Percentiles rank a stretch among this genome's conserved stretches.
phyloP scores from a whole-genome alignment of 129 eudicot species.

The Calendula officinalis region DNA sequence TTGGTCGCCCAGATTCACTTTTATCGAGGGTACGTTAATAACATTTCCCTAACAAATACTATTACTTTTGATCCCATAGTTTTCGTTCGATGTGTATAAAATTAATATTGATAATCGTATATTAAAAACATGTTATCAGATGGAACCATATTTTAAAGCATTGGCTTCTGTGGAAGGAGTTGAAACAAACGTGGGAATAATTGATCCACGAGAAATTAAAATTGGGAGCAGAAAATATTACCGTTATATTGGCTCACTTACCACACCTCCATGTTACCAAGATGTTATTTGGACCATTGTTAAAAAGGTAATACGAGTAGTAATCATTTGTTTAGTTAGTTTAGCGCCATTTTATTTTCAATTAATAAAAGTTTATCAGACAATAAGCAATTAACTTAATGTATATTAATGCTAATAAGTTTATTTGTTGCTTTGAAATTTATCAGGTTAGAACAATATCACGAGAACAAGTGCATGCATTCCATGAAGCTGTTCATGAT shows the following conservation, averaged over 20 bases:
- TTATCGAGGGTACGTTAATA: conserved; percentile 1
- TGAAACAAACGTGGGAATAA: conserved; percentile 17
- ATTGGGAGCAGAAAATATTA: conserved; percentile 12
- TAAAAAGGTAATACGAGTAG: conserved; percentile 14
- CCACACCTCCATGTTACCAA: conserved; percentile 24
- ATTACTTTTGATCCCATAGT: not conserved
- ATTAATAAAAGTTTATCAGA: too few relatives aligned
- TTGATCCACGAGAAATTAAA: conserved; percentile 12
- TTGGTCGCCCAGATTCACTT: conserved; percentile 12
- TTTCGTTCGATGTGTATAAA: not conserved
- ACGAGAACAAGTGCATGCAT: conserved; percentile 35
- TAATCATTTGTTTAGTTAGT: not conserved
- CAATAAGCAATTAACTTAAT: not conserved
- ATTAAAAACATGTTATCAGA: not conserved
- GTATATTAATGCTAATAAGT: not conserved
- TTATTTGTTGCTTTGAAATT: not conserved
- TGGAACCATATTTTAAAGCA: conserved; percentile 18
- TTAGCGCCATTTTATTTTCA: not conserved
- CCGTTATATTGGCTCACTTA: conserved; percentile 26
- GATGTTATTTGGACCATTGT: conserved; percentile 26
- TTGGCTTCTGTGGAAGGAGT: not conserved
- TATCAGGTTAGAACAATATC: conserved; percentile 54
- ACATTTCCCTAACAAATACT: not conserved
- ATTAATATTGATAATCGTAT: not conserved
- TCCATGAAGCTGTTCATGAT: conserved; percentile 57